Percentiles rank a stretch among this genome's conserved stretches.
These are phyloP conservation scores for Dendrobium catenatum DNA, from an alignment of 106 monocot species.

Conservation along the genomic window DNA sequence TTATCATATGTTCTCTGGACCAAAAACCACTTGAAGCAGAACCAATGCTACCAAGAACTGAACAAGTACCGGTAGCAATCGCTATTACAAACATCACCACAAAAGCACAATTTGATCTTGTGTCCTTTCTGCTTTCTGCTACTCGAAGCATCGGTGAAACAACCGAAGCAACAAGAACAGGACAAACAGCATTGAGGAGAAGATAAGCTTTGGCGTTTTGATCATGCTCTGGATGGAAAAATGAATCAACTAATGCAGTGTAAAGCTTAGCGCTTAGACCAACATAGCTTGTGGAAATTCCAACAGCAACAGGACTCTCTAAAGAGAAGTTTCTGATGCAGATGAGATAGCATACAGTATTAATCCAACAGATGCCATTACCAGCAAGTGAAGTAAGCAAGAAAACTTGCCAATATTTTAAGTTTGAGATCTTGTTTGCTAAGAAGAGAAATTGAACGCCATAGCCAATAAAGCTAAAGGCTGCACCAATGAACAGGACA, in stretches of 20 bases:
- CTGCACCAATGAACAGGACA: constrained; percentile 53
- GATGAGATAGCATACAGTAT: constrained; percentile 65
- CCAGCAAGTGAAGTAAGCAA: constrained; percentile 49
- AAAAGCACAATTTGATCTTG: constrained; percentile 8
- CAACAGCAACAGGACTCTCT: constrained; percentile 33
- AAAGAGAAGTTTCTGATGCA: constrained; percentile 61
- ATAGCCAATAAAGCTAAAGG: constrained; percentile 59
- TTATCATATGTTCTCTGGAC: constrained; percentile 27
- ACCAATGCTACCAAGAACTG: constrained; percentile 45
- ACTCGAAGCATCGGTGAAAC: constrained; percentile 25
- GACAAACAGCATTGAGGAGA: constrained; percentile 51
- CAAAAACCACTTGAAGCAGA: constrained; percentile 20
- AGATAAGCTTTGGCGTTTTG: constrained; percentile 40
- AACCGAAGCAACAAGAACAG: constrained; percentile 31
- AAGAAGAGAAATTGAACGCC: constrained; percentile 77
- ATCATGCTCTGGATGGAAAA: constrained; percentile 11
- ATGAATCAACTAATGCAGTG: constrained; percentile 29
- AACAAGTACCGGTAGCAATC: constrained; percentile 39
- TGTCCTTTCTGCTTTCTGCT: neutral
- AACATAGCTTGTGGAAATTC: constrained; percentile 63
- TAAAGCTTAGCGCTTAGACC: constrained; percentile 69
- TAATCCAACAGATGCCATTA: constrained; percentile 84
- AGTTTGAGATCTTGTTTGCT: constrained; percentile 12
- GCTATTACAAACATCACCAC: constrained; percentile 41
- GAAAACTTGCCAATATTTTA: constrained; percentile 65